A percentile compares a stretch with the other conserved stretches of the same genome.
Evolutionary conservation across 164 flowering plant genomes (phyloP).

Genomic region (Pachysandra terminalis): DNA sequence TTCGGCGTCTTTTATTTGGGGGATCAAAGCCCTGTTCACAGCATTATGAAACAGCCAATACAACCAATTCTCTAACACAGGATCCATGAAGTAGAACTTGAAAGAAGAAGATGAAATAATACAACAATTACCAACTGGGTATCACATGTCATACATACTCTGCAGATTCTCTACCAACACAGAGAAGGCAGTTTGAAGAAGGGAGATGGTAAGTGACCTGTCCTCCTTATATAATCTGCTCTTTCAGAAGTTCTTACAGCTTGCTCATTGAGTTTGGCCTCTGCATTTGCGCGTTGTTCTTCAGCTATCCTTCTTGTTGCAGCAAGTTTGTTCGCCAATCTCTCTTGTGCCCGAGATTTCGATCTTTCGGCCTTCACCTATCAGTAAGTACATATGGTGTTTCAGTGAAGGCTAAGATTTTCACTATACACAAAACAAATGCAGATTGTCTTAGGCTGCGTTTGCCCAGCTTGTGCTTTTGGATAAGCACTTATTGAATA

Average conservation of each 20-base stretch:
- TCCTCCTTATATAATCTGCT: constrained; percentile 87
- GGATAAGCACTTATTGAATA: no score
- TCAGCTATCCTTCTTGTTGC: constrained; percentile 79
- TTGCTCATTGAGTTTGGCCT: constrained; percentile 73
- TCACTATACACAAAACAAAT: no score
- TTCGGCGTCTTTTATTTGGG: no score
- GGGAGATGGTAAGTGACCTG: constrained; percentile 81
- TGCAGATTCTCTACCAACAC: constrained; percentile 55
- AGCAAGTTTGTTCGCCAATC: constrained; percentile 65
- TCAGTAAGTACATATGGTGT: not conserved
- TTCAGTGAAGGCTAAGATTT: not conserved
- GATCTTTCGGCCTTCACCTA: constrained; percentile 87
- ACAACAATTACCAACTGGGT: no score
- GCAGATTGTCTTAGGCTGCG: no score
- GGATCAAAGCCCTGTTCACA: no score
- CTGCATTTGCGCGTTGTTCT: constrained; percentile 86
- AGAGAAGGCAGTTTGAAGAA: constrained; percentile 74
- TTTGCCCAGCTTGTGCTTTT: no score
- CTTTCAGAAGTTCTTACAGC: constrained; percentile 72
- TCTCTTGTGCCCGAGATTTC: constrained; percentile 84
- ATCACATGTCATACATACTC: no score
- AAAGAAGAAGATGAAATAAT: no score
- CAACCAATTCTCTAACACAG: no score
- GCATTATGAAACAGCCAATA: no score
- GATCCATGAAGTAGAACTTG: no score